Conservation (phyloP, 345 rosid species). For the Eucalyptus regnans region DNA sequence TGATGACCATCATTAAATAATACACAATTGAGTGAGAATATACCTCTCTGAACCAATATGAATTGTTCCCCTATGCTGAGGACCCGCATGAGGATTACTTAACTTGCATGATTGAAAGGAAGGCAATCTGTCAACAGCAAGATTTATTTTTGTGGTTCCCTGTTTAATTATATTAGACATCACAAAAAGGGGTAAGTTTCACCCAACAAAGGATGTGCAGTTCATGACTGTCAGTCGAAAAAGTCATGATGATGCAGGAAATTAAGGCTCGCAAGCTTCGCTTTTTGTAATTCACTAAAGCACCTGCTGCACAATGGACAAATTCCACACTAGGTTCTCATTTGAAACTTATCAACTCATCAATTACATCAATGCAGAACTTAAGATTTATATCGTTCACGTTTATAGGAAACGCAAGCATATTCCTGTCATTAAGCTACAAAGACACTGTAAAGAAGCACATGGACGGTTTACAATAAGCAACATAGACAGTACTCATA, state of each 20-base stretch:
- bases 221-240: not conserved
- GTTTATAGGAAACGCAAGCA: not conserved
- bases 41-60: slow-evolving; percentile 92
- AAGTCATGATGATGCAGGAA: not conserved
- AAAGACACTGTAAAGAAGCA: not conserved
- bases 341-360: not conserved
- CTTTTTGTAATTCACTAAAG: not conserved
- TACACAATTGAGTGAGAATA: not conserved
- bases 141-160: slow-evolving; percentile 82
- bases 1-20: not conserved
- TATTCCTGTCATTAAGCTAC: not conserved
- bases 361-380: not conserved
- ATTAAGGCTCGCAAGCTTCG: not conserved
- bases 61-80: slow-evolving; percentile 73
- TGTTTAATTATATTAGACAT: slow-evolving; percentile 4
- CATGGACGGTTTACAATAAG: not conserved
- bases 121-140: slow-evolving; percentile 70
- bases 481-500: not conserved
- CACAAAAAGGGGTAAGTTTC: not conserved
- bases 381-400: not conserved
- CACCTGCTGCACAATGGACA: not conserved
- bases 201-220: not conserved
- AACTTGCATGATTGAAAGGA: slow-evolving; percentile 55
- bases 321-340: not conserved
- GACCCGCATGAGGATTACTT: slow-evolving; percentile 49